Conservation (phyloP, 164 flowering plant genomes). For the Umbellularia californica region DNA sequence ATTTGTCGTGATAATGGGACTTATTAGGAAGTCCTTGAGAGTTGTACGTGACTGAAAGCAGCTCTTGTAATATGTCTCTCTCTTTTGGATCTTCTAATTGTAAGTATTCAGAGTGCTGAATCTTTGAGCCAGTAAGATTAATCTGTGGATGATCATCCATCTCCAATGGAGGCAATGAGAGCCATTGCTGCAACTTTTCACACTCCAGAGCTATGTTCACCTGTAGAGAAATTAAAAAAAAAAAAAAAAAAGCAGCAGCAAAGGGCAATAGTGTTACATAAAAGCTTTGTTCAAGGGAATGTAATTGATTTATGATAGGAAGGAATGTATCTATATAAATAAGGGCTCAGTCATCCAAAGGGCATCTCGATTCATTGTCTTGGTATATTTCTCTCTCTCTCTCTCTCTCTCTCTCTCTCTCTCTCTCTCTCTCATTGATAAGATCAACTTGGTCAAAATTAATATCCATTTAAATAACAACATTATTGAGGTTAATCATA, state of each 20-base stretch:
- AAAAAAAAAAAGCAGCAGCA: neutral
- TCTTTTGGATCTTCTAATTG: constrained; percentile 17
- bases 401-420: no score
- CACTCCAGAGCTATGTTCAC: constrained; percentile 78
- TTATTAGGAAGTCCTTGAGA: constrained; percentile 47
- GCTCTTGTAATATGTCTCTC: constrained; percentile 53
- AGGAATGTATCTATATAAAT: no score
- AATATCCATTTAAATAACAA: neutral
- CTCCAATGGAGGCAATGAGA: constrained; percentile 62
- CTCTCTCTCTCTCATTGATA: no score
- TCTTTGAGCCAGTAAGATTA: constrained; percentile 19
- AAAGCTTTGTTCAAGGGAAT: no score
- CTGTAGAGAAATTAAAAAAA: constrained; percentile 22
- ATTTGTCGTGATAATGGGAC: constrained; percentile 22
- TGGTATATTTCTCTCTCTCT: no score
- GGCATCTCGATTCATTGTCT: no score
- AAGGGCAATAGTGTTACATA: no score
- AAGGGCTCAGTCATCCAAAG: no score
- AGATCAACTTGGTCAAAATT: neutral
- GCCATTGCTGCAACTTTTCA: constrained; percentile 70
- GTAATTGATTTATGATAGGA: no score
- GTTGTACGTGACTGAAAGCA: constrained; percentile 64
- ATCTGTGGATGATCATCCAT: constrained; percentile 52
- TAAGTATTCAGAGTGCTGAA: constrained; percentile 18
- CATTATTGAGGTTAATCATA: neutral